A percentile compares a stretch with the other conserved stretches of the same genome.
Evolutionary conservation across 331 rosid species (phyloP).

Genomic region (Saraca asoca): DNA sequence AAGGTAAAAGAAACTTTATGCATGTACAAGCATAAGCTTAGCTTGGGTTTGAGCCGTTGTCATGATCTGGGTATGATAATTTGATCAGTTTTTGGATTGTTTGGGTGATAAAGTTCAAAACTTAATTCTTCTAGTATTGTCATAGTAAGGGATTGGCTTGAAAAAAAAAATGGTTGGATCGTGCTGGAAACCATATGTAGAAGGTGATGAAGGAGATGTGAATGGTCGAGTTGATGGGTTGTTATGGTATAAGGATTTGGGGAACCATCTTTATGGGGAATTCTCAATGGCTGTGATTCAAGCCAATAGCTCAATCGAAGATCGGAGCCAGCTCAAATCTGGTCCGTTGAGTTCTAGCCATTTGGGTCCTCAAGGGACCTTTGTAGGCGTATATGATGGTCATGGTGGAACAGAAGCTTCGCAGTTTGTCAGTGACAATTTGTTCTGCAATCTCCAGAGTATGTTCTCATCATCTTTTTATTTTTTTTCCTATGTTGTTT

Average conservation of each 20-base stretch:
- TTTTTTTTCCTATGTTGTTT: too few species aligned
- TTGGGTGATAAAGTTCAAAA: slow-evolving; percentile 41
- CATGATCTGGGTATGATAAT: slow-evolving; percentile 39
- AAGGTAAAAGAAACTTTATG: too few species aligned
- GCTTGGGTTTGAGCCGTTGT: slow-evolving; percentile 24
- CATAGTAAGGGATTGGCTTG: slow-evolving; percentile 17
- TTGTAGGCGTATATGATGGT: slow-evolving; percentile 83
- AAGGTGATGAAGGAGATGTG: slow-evolving; percentile 58
- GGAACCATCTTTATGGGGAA: slow-evolving; percentile 77
- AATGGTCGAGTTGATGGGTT: slow-evolving; percentile 69
- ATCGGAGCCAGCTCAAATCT: slow-evolving; percentile 81
- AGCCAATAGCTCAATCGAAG: slow-evolving; percentile 79
- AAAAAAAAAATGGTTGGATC: slow-evolving; percentile 64
- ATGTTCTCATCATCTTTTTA: slow-evolving; percentile 38
- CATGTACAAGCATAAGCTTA: slow-evolving; percentile 36
- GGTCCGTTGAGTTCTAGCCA: slow-evolving; percentile 62
- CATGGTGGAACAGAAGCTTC: slow-evolving; percentile 92
- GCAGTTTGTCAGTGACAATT: slow-evolving; percentile 63
- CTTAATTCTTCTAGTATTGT: not conserved
- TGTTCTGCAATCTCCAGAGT: slow-evolving; percentile 78
- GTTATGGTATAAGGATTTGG: slow-evolving; percentile 88
- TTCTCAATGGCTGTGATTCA: slow-evolving; percentile 95
- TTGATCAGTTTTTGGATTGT: slow-evolving; percentile 38
- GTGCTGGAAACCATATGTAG: slow-evolving; percentile 72
- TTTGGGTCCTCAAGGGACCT: slow-evolving; percentile 71